Percentiles rank a stretch among this genome's conserved stretches.
phyloP scores from a whole-genome alignment of 352 stramenopile species.

The Plasmopara viticola region DNA sequence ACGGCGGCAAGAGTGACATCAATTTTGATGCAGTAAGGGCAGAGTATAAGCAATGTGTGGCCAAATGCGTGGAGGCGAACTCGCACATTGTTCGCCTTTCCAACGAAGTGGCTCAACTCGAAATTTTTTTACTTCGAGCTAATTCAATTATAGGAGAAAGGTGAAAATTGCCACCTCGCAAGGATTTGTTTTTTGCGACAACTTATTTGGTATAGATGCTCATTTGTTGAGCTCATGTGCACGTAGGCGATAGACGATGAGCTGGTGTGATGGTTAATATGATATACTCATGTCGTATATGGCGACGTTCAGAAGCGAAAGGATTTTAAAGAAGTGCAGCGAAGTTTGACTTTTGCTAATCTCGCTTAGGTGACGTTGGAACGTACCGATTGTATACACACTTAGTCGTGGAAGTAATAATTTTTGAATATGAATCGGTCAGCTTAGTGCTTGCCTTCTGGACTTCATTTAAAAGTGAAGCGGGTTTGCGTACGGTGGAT shows the following conservation, averaged over 20 bases:
- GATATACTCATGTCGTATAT: no score
- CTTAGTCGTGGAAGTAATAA: constrained; percentile 23
- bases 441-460: background rate
- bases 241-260: background rate
- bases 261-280: no score
- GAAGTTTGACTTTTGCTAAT: no score
- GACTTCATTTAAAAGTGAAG: constrained; percentile 43
- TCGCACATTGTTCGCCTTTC: constrained; percentile 20
- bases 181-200: background rate
- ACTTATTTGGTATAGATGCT: background rate
- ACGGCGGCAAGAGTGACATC: constrained; percentile 1
- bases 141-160: constrained; percentile 5
- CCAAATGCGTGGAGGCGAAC: constrained; percentile 24
- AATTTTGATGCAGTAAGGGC: constrained; percentile 24
- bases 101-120: constrained; percentile 25
- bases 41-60: constrained; percentile 27
- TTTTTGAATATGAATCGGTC: constrained; percentile 1
- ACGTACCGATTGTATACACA: background rate
- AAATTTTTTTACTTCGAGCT: constrained; percentile 14
- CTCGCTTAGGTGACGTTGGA: no score
- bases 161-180: constrained; percentile 6
- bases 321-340: no score
- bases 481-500: constrained; percentile 62
- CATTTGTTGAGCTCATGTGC: background rate
- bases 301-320: no score